Conservation (phyloP, 306 rosid genomes). For the Quercus mongolica region DNA sequence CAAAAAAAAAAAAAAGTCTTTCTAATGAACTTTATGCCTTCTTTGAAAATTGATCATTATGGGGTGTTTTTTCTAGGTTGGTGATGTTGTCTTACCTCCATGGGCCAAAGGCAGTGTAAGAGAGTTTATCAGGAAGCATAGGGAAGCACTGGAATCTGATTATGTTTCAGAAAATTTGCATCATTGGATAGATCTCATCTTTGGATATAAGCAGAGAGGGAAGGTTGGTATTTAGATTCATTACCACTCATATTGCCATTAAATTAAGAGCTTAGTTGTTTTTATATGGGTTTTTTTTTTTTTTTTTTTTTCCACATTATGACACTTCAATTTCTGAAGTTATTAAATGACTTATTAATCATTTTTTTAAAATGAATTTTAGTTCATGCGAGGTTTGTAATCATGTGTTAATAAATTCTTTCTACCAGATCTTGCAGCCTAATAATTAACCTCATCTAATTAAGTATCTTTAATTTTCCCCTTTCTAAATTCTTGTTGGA, state of each 20-base stretch:
- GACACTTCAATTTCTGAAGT: neutral
- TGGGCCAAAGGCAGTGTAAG: constrained; percentile 96
- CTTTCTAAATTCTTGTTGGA: too few species aligned
- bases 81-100: constrained; percentile 83
- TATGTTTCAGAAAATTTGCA: constrained; percentile 91
- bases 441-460: neutral
- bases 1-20: too few species aligned
- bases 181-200: constrained; percentile 98
- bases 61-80: constrained; percentile 58
- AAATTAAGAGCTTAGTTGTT: neutral
- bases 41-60: constrained; percentile 8
- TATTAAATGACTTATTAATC: neutral
- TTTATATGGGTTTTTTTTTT: neutral
- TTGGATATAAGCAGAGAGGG: constrained; percentile 98
- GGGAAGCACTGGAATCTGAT: constrained; percentile 98
- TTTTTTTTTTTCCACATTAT: neutral
- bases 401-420: neutral
- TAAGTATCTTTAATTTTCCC: too few species aligned
- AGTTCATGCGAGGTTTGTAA: neutral
- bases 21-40: neutral
- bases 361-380: neutral
- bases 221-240: constrained; percentile 66
- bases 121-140: constrained; percentile 93
- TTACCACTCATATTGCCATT: constrained; percentile 12
- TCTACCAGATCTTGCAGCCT: neutral